phyloP scores from a whole-genome alignment of 2,329 filamentous ascomycete genomes.

The Aureobasidium namibiae region DNA sequence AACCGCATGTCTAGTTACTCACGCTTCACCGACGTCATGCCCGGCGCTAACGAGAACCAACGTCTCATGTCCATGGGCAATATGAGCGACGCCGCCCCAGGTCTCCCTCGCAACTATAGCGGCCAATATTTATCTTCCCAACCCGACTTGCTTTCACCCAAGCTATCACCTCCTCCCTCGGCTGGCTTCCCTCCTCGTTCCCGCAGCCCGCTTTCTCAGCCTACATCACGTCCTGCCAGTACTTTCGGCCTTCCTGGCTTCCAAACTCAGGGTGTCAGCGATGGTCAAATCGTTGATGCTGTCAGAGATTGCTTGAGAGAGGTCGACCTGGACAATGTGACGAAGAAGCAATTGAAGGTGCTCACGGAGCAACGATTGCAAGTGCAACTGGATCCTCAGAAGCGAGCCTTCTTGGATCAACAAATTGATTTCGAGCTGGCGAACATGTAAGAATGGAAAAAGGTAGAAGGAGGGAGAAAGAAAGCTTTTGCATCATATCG shows the following conservation, averaged over 20 bases:
- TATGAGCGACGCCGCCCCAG: conserved; percentile 40
- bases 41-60: conserved; percentile 25
- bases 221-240: conserved; percentile 9
- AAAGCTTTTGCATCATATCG: background rate
- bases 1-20: conserved; percentile 61
- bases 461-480: background rate
- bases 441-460: conserved; percentile 59
- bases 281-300: conserved; percentile 71
- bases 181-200: conserved; percentile 19
- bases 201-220: conserved; percentile 17
- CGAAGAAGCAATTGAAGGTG: conserved; percentile 84
- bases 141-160: conserved; percentile 30
- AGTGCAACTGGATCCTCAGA: conserved; percentile 77
- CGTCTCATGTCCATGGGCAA: conserved; percentile 50
- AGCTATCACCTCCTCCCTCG: conserved; percentile 23
- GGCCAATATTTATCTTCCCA: conserved; percentile 30
- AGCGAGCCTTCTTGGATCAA: conserved; percentile 79
- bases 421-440: conserved; percentile 91
- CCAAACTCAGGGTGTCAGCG: conserved; percentile 61
- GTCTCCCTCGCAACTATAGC: conserved; percentile 28
- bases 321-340: conserved; percentile 92
- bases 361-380: conserved; percentile 90
- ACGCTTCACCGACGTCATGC: conserved; percentile 31
- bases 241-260: conserved; percentile 39
- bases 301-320: conserved; percentile 76